Percentiles rank a stretch among this genome's conserved stretches.
phyloP scores from a whole-genome alignment of 305 asterid species.

The Fraxinus velutina region DNA sequence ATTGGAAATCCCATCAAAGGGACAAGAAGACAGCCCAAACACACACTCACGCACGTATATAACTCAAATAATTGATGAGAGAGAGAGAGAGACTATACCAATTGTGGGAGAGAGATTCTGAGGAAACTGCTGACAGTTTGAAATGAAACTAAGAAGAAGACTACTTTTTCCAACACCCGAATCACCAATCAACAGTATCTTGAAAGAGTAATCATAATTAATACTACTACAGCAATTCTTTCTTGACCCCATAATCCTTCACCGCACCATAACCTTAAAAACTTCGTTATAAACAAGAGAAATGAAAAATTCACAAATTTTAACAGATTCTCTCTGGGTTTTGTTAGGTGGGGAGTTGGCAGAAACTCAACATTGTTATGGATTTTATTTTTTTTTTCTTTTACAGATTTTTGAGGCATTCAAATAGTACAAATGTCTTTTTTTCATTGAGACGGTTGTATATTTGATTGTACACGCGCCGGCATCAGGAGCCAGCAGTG shows the following conservation, averaged over 20 bases:
- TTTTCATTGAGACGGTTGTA: conserved; percentile 48
- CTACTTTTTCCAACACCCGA: conserved; percentile 92
- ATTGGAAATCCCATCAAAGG: not conserved
- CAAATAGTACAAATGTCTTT: conserved; percentile 42
- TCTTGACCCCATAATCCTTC: conserved; percentile 34
- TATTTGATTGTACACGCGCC: conserved; percentile 58
- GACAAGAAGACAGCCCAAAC: not conserved
- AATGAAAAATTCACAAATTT: not conserved
- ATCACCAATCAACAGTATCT: conserved; percentile 80
- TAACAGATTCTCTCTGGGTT: not conserved
- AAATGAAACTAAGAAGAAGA: conserved; percentile 64
- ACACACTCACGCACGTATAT: not conserved
- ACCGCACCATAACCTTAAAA: conserved; percentile 5
- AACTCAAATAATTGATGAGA: not conserved
- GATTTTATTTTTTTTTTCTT: not conserved
- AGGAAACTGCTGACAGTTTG: conserved; percentile 49
- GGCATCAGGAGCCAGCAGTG: conserved; percentile 24
- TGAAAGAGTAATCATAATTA: conserved; percentile 76
- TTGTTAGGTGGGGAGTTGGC: conserved; percentile 31
- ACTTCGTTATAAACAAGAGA: conserved; percentile 26
- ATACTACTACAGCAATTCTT: conserved; percentile 21
- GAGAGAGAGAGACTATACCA: conserved; percentile 36
- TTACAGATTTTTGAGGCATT: not conserved
- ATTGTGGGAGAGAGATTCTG: conserved; percentile 73
- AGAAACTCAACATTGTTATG: not conserved